These are phyloP conservation scores for Colletotrichum karsti DNA, from an alignment of 2,329 filamentous ascomycete species.

Conservation along the genomic window DNA sequence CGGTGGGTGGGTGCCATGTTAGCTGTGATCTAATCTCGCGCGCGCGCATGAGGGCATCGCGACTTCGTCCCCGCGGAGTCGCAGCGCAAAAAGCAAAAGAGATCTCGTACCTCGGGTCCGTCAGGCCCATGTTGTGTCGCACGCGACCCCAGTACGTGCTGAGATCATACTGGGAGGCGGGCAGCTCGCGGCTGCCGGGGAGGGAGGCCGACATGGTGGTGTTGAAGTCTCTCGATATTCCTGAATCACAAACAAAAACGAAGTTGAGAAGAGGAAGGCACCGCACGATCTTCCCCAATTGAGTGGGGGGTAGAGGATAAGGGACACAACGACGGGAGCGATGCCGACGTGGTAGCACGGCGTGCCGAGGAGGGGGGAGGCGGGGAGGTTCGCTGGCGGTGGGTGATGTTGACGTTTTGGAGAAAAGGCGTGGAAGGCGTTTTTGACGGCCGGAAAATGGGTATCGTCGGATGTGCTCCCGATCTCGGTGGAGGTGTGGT, in stretches of 20 bases:
- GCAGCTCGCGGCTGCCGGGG: conserved; percentile 79
- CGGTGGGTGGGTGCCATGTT: background rate
- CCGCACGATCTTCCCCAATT: background rate
- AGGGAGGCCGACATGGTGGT: conserved; percentile 70
- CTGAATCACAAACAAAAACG: background rate
- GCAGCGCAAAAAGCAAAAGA: background rate
- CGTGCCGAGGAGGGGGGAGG: background rate
- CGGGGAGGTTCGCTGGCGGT: background rate
- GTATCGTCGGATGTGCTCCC: conserved; percentile 27
- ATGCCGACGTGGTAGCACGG: conserved; percentile 12
- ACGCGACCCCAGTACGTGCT: conserved; percentile 95
- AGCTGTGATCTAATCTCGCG: background rate
- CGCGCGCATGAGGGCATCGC: background rate
- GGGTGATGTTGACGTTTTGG: conserved; percentile 1
- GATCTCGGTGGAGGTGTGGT: conserved; percentile 15
- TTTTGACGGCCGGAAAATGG: conserved; percentile 8
- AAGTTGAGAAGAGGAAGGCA: background rate
- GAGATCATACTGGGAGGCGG: conserved; percentile 91
- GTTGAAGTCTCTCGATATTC: background rate
- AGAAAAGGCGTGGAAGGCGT: background rate
- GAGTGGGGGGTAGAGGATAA: background rate
- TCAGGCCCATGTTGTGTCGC: conserved; percentile 85
- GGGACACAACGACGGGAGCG: background rate
- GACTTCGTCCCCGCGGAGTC: background rate
- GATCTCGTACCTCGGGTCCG: conserved; percentile 88